phyloP scores from a whole-genome alignment of 306 rosid genomes.

The Elaeagnus macrophylla region DNA sequence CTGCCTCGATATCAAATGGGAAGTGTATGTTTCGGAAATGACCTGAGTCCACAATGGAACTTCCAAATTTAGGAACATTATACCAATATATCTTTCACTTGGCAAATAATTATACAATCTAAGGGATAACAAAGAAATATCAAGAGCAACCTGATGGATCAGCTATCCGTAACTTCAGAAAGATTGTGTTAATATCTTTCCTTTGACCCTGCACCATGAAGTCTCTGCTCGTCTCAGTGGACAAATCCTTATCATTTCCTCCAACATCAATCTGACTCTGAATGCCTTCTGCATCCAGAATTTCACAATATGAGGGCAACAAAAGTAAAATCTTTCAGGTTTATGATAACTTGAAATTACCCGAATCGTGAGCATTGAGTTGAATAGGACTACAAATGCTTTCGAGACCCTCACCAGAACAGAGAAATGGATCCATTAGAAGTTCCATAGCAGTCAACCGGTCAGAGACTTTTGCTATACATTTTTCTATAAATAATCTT shows the following conservation, averaged over 20 bases:
- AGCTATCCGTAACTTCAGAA: slow-evolving; percentile 72
- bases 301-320: slow-evolving; percentile 23
- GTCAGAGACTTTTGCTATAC: slow-evolving; percentile 65
- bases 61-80: background rate
- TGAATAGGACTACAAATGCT: slow-evolving; percentile 39
- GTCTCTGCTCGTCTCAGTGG: slow-evolving; percentile 44
- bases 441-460: slow-evolving; percentile 82
- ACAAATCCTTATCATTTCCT: slow-evolving; percentile 24
- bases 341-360: slow-evolving; percentile 22
- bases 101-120: background rate
- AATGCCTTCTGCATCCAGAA: slow-evolving; percentile 35
- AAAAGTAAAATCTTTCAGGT: slow-evolving; percentile 5
- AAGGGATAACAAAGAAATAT: background rate
- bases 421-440: slow-evolving; percentile 77
- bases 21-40: slow-evolving; percentile 82
- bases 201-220: slow-evolving; percentile 79
- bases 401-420: slow-evolving; percentile 40
- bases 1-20: slow-evolving; percentile 79
- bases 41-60: slow-evolving; percentile 36
- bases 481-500: slow-evolving; percentile 74
- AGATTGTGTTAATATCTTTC: slow-evolving; percentile 66
- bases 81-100: too few species aligned
- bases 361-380: slow-evolving; percentile 24
- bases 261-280: slow-evolving; percentile 21
- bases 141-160: slow-evolving; percentile 60